Conservation (phyloP, 129 eudicot species). For the Helianthus annuus region DNA sequence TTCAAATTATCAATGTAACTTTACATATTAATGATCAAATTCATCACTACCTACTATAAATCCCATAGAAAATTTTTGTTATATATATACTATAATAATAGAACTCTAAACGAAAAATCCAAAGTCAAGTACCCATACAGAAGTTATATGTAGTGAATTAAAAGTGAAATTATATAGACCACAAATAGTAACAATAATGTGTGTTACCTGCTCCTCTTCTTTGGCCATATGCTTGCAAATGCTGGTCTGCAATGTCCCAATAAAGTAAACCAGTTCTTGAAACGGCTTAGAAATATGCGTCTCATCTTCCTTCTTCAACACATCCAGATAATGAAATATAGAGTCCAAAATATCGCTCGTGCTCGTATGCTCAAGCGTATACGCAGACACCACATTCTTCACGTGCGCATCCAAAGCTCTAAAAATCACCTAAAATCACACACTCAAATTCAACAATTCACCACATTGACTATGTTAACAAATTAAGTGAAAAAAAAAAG, state of each 20-base stretch:
- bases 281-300: conserved; percentile 34
- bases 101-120: neutral
- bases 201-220: conserved; percentile 90
- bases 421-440: conserved; percentile 71
- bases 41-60: no score
- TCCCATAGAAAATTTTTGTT: no score
- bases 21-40: no score
- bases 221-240: conserved; percentile 89
- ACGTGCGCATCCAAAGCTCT: conserved; percentile 76
- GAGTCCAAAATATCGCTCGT: conserved; percentile 56
- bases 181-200: conserved; percentile 22
- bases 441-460: neutral
- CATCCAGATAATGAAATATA: conserved; percentile 52
- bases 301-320: conserved; percentile 45
- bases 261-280: conserved; percentile 61
- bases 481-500: neutral
- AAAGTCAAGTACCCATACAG: neutral
- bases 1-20: neutral
- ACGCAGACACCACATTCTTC: conserved; percentile 74
- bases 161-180: no score
- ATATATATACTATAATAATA: neutral
- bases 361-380: conserved; percentile 76
- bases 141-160: no score
- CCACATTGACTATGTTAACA: neutral
- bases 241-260: conserved; percentile 56